Base-by-base conservation (phyloP, 2,329 filamentous ascomycete genomes). In the Zymoseptoria pseudotritici region DNA sequence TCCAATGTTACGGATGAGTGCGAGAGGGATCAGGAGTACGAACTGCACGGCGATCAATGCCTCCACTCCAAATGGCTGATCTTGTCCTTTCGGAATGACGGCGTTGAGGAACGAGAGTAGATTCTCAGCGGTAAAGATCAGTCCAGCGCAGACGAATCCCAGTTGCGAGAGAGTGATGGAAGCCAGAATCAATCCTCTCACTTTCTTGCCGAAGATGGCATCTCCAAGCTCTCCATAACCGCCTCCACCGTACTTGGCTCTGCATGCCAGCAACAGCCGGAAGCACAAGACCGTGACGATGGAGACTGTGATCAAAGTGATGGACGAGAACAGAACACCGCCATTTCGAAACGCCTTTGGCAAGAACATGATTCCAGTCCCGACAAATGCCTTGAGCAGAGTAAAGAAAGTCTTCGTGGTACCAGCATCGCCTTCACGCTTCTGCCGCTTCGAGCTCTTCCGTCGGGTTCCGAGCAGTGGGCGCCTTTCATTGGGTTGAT, bases 291-390 rank as follows among this genome's bases (percentile, higher is more conserved):
- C 87, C 52, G 86, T 89, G 65, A 91, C 75, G 20, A 82, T 70
- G 1, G 88, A 86, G 2, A 91, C 82, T 9, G 78, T 75, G 53
- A 91, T 73, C 65, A 91, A 81, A 0, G 86, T 86, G 55, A 90
- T 74, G 0, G 85, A 86, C 0, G 88, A 90, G 70, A 91, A 91
- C 10, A 90, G 76, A 56, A 91, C 86, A 22, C 88, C 88, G 42
- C 88, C 88, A 65, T 91, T 91, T 69, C 84, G 84, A 75, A 91
- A 91, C 0, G 88, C 88, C 70, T 90, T 91, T 53, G 88, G 88
- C 52, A 91, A 73, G 69, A 91, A 91, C 85, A 91, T 90, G 72
- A 91, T 91, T 62, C 88, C 88, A 0, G 88, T 91, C 54, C 88
- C 88, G 57, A 91, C 83, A 67, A 91, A 91, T 1, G 88, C 88